Percentiles rank a stretch among this genome's conserved stretches.
These are phyloP conservation scores for Leptodermis oblonga DNA, from an alignment of 257 asterid genomes.

Conservation along the genomic window DNA sequence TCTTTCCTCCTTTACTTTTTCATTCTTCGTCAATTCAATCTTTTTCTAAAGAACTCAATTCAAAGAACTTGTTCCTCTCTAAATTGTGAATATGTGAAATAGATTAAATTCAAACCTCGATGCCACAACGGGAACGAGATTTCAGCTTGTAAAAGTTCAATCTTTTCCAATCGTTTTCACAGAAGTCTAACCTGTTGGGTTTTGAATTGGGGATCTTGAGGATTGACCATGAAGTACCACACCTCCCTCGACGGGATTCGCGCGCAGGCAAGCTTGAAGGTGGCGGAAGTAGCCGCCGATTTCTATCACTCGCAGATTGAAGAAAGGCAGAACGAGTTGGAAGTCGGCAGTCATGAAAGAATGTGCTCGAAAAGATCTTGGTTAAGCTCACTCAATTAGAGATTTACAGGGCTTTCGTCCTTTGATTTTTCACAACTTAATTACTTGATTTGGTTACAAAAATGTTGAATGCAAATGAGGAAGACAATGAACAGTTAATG, in stretches of 20 bases:
- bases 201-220: constrained; percentile 22
- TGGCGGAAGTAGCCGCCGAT: constrained; percentile 49
- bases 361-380: constrained; percentile 80
- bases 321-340: constrained; percentile 45
- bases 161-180: constrained; percentile 56
- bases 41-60: too few species aligned
- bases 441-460: too few species aligned
- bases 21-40: too few species aligned
- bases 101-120: constrained; percentile 70
- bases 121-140: constrained; percentile 64
- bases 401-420: constrained; percentile 12
- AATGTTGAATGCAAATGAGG: too few species aligned
- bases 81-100: constrained; percentile 33
- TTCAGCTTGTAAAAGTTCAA: constrained; percentile 20
- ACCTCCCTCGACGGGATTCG: constrained; percentile 53
- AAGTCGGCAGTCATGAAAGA: constrained; percentile 77
- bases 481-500: too few species aligned
- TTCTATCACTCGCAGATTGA: constrained; percentile 86
- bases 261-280: constrained; percentile 64
- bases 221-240: constrained; percentile 73
- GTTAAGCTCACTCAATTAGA: constrained; percentile 57
- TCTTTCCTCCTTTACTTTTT: too few species aligned
- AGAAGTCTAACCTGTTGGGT: constrained; percentile 39
- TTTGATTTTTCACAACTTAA: constrained; percentile 29
- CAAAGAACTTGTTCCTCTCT: too few species aligned